Conservation (phyloP, 345 rosid genomes). For the Microcos paniculata region DNA sequence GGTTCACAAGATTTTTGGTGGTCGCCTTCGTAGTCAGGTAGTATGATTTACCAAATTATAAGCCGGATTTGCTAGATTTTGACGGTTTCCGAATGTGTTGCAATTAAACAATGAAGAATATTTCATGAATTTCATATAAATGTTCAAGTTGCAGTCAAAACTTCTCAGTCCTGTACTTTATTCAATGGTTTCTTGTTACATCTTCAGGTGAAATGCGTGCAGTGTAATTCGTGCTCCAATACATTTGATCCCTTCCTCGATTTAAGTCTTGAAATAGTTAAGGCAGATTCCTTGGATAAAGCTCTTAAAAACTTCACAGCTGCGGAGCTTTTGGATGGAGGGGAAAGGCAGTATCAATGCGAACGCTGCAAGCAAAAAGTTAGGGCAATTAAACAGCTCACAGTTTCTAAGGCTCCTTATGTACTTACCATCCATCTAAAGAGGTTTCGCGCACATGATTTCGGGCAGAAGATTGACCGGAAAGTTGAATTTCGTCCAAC, state of each 20-base stretch:
- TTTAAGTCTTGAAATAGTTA: constrained; percentile 82
- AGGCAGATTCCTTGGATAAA: constrained; percentile 69
- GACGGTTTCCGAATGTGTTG: neutral
- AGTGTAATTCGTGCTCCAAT: constrained; percentile 77
- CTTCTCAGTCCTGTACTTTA: neutral
- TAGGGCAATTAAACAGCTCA: constrained; percentile 78
- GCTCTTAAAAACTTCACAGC: constrained; percentile 82
- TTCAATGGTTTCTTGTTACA: constrained; percentile 8
- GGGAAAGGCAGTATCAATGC: constrained; percentile 87
- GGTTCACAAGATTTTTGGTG: constrained; percentile 97
- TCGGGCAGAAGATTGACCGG: constrained; percentile 72
- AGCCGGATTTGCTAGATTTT: constrained; percentile 1
- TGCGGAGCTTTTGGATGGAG: constrained; percentile 78
- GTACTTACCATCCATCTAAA: constrained; percentile 84
- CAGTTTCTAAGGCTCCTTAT: constrained; percentile 80
- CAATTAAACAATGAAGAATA: neutral
- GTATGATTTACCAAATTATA: neutral
- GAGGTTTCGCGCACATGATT: constrained; percentile 79
- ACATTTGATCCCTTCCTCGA: constrained; percentile 88
- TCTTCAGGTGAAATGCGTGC: constrained; percentile 74
- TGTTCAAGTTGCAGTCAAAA: neutral
- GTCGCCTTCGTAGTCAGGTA: constrained; percentile 93
- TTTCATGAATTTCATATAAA: neutral
- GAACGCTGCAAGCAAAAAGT: constrained; percentile 90
- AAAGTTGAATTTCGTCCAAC: constrained; percentile 62